Percentiles rank a stretch among this genome's conserved stretches.
Evolutionary conservation across 2,329 filamentous ascomycete genomes (phyloP).

Genomic region (Cytospora piceae): DNA sequence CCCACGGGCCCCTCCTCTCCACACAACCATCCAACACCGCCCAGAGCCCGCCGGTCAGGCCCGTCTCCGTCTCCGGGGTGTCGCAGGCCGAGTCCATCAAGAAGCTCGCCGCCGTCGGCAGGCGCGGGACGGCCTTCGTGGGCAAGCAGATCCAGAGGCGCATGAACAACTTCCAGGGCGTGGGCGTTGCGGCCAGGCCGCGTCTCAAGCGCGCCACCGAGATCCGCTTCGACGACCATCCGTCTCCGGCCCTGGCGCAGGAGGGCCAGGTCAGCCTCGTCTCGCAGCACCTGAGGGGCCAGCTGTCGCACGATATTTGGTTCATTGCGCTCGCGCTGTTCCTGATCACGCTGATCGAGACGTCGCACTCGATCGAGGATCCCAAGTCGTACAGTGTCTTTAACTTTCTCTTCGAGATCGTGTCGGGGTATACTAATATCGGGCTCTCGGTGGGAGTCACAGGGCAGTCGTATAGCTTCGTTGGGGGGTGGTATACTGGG

Average conservation of each 20-base stretch:
- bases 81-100: slow-evolving; percentile 30
- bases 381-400: slow-evolving; percentile 61
- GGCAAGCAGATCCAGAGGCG: slow-evolving; percentile 37
- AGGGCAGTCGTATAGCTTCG: slow-evolving; percentile 24
- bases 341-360: slow-evolving; percentile 64
- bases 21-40: background rate
- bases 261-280: slow-evolving; percentile 32
- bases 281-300: slow-evolving; percentile 61
- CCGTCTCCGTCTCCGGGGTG: slow-evolving; percentile 23
- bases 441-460: slow-evolving; percentile 22
- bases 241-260: background rate
- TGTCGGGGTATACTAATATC: slow-evolving; percentile 35
- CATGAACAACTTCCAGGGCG: slow-evolving; percentile 34
- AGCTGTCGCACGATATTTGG: slow-evolving; percentile 70
- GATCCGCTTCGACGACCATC: slow-evolving; percentile 22
- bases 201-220: slow-evolving; percentile 22
- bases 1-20: slow-evolving; percentile 7
- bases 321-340: slow-evolving; percentile 65
- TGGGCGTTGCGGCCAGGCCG: slow-evolving; percentile 30
- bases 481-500: slow-evolving; percentile 27
- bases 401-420: slow-evolving; percentile 62
- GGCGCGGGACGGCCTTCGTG: slow-evolving; percentile 36
- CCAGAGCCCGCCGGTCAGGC: slow-evolving; percentile 6
- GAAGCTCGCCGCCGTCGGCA: slow-evolving; percentile 28
- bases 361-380: slow-evolving; percentile 54